Evolutionary conservation across 2,329 filamentous ascomycete species (phyloP).

Genomic region (Lojkania enalia): DNA sequence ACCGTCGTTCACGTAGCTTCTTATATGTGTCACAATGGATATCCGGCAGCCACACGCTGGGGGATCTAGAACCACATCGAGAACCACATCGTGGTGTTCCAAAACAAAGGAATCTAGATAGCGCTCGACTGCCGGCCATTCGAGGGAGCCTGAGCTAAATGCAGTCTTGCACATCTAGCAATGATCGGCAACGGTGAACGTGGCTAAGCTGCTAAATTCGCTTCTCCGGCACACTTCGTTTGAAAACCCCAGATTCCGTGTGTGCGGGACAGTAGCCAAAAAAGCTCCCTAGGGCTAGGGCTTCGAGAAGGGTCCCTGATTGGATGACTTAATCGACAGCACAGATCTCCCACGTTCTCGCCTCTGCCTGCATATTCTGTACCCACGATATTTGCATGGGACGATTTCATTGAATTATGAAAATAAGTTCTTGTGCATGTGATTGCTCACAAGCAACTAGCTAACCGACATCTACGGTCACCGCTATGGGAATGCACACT

Average conservation of each 20-base stretch:
- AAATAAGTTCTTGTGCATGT: no score
- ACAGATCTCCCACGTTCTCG: no score
- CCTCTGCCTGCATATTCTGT: no score
- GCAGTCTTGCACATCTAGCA: slow-evolving; percentile 3
- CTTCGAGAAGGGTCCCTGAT: no score
- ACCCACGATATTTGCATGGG: no score
- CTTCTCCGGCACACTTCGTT: slow-evolving; percentile 2
- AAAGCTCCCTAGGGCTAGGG: no score
- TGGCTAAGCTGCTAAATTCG: slow-evolving; percentile 1
- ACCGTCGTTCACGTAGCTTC: no score
- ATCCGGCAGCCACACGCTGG: neutral
- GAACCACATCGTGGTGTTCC: neutral
- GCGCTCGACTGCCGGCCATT: neutral
- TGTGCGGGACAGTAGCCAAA: slow-evolving; percentile 1
- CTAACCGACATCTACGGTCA: no score
- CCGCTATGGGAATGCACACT: no score
- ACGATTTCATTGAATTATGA: no score
- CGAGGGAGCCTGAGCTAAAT: neutral
- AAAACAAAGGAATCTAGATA: neutral
- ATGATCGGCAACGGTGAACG: slow-evolving; percentile 2
- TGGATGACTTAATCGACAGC: no score
- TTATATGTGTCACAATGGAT: neutral
- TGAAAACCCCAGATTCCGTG: slow-evolving; percentile 3
- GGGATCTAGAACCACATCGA: neutral
- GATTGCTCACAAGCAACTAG: no score